Evolutionary conservation across 176 grass and related monocot genomes (phyloP).

Genomic region (Oryza meridionalis): DNA sequence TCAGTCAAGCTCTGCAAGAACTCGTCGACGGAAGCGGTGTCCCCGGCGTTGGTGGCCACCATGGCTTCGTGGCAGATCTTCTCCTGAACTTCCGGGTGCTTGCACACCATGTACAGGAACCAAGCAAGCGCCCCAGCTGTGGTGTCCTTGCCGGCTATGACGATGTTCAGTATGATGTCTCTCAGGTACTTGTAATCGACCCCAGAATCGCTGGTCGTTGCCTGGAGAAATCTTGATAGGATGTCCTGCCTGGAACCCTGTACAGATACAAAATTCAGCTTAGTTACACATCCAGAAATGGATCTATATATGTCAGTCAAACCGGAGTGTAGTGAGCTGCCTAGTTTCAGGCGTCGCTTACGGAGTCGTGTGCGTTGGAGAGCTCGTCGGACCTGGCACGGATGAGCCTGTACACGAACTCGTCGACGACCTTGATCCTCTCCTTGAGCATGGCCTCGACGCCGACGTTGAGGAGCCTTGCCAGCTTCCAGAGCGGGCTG

Average conservation of each 20-base stretch:
- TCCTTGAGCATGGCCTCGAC: constrained; percentile 41
- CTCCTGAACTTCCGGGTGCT: constrained; percentile 55
- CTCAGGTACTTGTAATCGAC: constrained; percentile 58
- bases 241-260: constrained; percentile 48
- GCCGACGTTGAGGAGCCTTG: constrained; percentile 52
- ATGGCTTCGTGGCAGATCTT: constrained; percentile 50
- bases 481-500: constrained; percentile 60
- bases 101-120: constrained; percentile 78
- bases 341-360: not conserved
- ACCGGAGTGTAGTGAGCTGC: no score
- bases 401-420: constrained; percentile 58
- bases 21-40: constrained; percentile 29
- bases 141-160: constrained; percentile 71
- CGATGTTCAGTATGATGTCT: constrained; percentile 66
- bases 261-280: not conserved
- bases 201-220: constrained; percentile 22
- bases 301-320: not conserved
- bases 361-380: constrained; percentile 12
- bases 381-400: constrained; percentile 34
- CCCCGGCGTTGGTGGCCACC: not conserved
- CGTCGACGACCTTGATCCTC: constrained; percentile 52
- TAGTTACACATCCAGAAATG: not conserved
- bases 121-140: constrained; percentile 56
- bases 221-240: constrained; percentile 52
- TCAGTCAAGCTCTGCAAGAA: constrained; percentile 59